Evolutionary conservation across 805 yeast species (phyloP).

Genomic region (Yarrowia osloensis): DNA sequence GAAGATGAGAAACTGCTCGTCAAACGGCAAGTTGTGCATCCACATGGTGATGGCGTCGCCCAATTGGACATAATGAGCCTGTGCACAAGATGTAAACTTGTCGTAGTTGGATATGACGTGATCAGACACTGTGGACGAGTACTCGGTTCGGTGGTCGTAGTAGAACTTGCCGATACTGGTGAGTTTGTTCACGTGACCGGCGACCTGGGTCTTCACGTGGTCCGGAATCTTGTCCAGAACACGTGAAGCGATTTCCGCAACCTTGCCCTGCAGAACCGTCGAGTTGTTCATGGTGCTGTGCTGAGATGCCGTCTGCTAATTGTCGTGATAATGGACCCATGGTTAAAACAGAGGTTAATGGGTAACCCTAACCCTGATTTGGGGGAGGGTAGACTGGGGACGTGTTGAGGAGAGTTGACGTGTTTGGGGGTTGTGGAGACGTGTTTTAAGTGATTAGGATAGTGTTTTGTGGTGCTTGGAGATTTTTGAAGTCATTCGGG

Average conservation of each 20-base stretch:
- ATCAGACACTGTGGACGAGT: not conserved
- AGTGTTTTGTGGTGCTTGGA: not conserved
- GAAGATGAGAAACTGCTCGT: slow-evolving; percentile 14
- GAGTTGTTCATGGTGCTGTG: not conserved
- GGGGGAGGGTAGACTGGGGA: too few relatives aligned
- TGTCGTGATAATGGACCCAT: not conserved
- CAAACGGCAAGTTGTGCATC: slow-evolving; percentile 26
- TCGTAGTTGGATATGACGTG: not conserved
- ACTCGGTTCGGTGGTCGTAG: not conserved
- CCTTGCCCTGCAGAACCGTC: slow-evolving; percentile 6
- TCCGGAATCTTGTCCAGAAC: slow-evolving; percentile 9
- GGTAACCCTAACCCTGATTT: not conserved
- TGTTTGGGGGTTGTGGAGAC: too few relatives aligned
- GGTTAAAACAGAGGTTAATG: not conserved
- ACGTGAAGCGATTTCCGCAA: not conserved
- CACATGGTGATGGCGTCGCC: not conserved
- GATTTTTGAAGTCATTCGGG: too few relatives aligned
- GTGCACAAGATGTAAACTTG: not conserved
- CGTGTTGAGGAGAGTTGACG: too few relatives aligned
- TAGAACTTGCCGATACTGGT: not conserved
- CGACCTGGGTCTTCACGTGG: slow-evolving; percentile 1
- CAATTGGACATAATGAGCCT: not conserved
- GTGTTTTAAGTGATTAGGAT: not conserved
- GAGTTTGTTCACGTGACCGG: not conserved
- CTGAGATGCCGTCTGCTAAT: not conserved